Conservation (phyloP, 2,329 filamentous ascomycete genomes). For the Dactylonectria macrodidyma region DNA sequence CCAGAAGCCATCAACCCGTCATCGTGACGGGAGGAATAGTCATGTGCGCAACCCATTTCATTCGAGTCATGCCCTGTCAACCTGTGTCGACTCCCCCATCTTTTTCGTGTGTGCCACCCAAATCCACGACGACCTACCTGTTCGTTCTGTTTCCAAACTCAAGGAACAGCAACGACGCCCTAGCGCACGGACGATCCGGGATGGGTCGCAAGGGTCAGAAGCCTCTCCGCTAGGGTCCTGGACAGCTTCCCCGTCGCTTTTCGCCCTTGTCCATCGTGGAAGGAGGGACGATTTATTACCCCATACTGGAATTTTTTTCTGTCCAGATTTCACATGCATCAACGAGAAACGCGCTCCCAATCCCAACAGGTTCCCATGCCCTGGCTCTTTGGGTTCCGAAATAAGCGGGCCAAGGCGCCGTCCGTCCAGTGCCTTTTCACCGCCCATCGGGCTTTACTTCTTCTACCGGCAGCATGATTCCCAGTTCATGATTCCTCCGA, state of each 20-base stretch:
- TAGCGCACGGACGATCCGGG: constrained; percentile 30
- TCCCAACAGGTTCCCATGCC: neutral
- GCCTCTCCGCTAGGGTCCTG: constrained; percentile 23
- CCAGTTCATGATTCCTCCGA: constrained; percentile 9
- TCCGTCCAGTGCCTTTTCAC: constrained; percentile 12
- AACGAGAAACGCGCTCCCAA: neutral
- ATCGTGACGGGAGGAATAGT: neutral
- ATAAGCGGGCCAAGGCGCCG: neutral
- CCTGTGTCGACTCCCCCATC: neutral
- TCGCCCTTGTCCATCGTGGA: constrained; percentile 8
- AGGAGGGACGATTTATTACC: constrained; percentile 18
- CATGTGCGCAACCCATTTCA: neutral
- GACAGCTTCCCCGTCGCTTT: constrained; percentile 22
- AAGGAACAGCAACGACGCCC: neutral
- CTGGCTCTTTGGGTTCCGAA: neutral
- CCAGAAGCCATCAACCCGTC: neutral
- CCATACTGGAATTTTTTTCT: constrained; percentile 17
- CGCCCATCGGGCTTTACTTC: constrained; percentile 12
- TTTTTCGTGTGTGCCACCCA: neutral
- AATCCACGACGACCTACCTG: neutral
- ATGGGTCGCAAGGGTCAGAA: constrained; percentile 30
- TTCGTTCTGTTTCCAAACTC: neutral
- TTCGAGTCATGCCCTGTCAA: neutral
- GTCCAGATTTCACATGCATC: constrained; percentile 17
- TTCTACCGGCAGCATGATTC: constrained; percentile 22